phyloP scores from a whole-genome alignment of 306 rosid genomes.

The Cicer bijugum region DNA sequence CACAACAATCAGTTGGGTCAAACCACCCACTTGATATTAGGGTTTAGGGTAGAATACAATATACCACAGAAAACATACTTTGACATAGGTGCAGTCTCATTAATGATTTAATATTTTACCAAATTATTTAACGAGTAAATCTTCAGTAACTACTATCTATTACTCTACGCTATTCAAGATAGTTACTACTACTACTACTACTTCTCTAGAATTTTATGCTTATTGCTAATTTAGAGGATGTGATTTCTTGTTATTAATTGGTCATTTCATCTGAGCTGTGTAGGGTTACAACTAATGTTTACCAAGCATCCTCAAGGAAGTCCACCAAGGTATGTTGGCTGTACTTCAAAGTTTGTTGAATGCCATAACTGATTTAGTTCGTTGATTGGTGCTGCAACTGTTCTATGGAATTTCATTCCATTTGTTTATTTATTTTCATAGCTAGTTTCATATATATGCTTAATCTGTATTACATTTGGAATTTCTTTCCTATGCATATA shows the following conservation, averaged over 20 bases:
- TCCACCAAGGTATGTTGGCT: constrained; percentile 60
- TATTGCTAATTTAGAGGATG: constrained; percentile 18
- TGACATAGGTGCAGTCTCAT: neutral
- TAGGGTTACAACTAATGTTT: constrained; percentile 62
- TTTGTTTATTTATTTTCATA: constrained; percentile 16
- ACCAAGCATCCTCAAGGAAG: constrained; percentile 54
- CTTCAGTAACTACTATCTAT: neutral
- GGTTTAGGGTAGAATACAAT: neutral
- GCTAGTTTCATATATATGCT: constrained; percentile 2
- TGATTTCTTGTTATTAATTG: constrained; percentile 39
- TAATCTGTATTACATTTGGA: constrained; percentile 7
- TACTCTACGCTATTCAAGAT: neutral
- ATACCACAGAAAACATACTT: neutral
- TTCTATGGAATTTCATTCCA: constrained; percentile 35
- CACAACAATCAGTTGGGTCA: no score
- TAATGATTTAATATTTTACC: neutral
- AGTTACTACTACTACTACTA: neutral
- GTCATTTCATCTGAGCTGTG: constrained; percentile 46
- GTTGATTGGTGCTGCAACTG: constrained; percentile 17
- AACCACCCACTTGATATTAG: no score
- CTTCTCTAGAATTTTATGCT: constrained; percentile 6
- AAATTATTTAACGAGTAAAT: neutral
- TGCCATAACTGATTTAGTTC: constrained; percentile 5
- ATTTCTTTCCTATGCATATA: constrained; percentile 25
- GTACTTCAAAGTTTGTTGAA: constrained; percentile 6